Evolutionary conservation across 306 rosid species (phyloP).

Genomic region (Dryas alaskensis): DNA sequence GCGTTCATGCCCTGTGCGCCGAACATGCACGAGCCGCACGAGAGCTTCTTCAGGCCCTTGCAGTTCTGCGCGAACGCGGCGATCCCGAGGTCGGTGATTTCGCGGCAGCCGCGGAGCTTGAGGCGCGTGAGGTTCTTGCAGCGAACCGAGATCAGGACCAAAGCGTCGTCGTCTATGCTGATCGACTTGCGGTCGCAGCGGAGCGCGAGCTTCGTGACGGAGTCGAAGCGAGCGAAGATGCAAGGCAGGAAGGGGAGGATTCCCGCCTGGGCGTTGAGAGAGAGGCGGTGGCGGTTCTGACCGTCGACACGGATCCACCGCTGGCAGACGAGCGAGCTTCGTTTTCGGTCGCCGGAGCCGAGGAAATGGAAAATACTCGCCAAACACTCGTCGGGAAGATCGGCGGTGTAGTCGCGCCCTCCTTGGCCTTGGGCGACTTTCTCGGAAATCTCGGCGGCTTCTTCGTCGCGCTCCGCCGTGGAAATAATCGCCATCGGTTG

Average conservation of each 20-base stretch:
- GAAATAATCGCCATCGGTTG: constrained; percentile 12
- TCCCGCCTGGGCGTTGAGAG: constrained; percentile 49
- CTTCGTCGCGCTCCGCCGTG: background rate
- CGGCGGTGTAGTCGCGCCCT: constrained; percentile 39
- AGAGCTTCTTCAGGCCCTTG: constrained; percentile 63
- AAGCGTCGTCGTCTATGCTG: constrained; percentile 61
- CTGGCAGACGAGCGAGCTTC: constrained; percentile 56
- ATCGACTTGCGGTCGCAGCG: constrained; percentile 62
- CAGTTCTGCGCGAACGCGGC: constrained; percentile 54
- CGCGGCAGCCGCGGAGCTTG: constrained; percentile 72
- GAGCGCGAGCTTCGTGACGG: constrained; percentile 66
- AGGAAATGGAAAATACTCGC: constrained; percentile 55
- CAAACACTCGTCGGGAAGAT: constrained; percentile 72
- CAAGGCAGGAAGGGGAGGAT: constrained; percentile 46
- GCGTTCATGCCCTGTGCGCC: constrained; percentile 61
- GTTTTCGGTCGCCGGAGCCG: constrained; percentile 52
- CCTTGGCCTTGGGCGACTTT: background rate
- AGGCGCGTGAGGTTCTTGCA: constrained; percentile 63
- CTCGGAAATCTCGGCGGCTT: constrained; percentile 19
- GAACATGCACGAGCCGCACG: constrained; percentile 64
- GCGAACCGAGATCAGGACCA: constrained; percentile 55
- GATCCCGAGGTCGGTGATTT: constrained; percentile 58
- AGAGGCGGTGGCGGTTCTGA: constrained; percentile 57
- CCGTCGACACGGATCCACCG: constrained; percentile 70
- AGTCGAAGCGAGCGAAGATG: constrained; percentile 59